Percentiles rank a stretch among this genome's conserved stretches.
phyloP scores from a whole-genome alignment of 441 rosid species.

The Eutrema salsugineum region DNA sequence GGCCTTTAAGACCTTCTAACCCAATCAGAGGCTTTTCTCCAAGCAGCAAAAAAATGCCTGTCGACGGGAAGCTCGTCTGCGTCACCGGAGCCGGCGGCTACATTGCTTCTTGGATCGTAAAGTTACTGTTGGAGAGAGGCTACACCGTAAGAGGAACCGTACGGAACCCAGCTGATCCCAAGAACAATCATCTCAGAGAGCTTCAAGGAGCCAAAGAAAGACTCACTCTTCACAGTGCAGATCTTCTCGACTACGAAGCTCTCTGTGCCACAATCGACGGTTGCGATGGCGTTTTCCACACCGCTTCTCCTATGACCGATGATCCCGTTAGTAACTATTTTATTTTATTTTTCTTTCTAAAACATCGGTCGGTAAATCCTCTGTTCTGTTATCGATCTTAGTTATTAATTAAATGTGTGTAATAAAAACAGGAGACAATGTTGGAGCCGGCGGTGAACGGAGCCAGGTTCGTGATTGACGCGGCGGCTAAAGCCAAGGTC shows the following conservation, averaged over 20 bases:
- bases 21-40: neutral
- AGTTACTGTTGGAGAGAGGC: conserved; percentile 68
- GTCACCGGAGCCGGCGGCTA: conserved; percentile 97
- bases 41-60: conserved; percentile 38
- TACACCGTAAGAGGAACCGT: conserved; percentile 79
- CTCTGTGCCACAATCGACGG: conserved; percentile 61
- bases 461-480: conserved; percentile 69
- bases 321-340: conserved; percentile 58
- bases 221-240: conserved; percentile 62
- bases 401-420: neutral
- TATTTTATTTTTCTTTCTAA: neutral
- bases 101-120: conserved; percentile 92
- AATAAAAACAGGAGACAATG: conserved; percentile 61
- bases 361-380: neutral
- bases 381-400: neutral
- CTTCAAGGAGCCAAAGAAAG: conserved; percentile 86
- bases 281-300: conserved; percentile 88
- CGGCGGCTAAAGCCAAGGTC: conserved; percentile 76
- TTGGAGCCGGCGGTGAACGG: conserved; percentile 92
- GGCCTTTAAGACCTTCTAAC: neutral
- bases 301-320: conserved; percentile 86
- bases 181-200: conserved; percentile 75
- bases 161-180: conserved; percentile 84
- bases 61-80: conserved; percentile 67
- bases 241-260: conserved; percentile 70